A percentile compares a stretch with the other conserved stretches of the same genome.
Evolutionary conservation across 1,284 basidiomycete species (phyloP).

Genomic region (Tylopilus orsonianus): DNA sequence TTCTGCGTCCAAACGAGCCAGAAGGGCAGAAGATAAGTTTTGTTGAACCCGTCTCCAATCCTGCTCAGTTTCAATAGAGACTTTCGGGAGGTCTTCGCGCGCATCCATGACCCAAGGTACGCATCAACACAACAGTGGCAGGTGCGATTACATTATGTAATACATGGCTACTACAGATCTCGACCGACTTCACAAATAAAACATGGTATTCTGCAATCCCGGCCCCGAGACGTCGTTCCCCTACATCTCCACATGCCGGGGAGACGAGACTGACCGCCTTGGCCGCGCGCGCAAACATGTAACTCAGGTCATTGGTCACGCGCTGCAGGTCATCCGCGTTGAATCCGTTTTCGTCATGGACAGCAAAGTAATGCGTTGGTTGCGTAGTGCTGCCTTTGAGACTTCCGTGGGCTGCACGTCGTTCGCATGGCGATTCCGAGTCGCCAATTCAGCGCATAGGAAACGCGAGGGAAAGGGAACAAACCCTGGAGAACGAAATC

Average conservation of each 20-base stretch:
- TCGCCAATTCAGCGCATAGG: not conserved
- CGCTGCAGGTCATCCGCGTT: constrained; percentile 64
- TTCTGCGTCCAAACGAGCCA: constrained; percentile 44
- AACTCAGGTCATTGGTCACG: constrained; percentile 60
- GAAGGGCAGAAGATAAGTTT: constrained; percentile 47
- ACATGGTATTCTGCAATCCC: constrained; percentile 65
- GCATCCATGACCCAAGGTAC: constrained; percentile 31
- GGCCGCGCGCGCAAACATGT: constrained; percentile 77
- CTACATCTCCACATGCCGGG: constrained; percentile 63
- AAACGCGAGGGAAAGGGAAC: constrained; percentile 1
- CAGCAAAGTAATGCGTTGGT: constrained; percentile 76
- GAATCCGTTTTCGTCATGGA: constrained; percentile 72
- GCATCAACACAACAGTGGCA: too few species aligned
- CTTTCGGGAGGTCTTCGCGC: constrained; percentile 60
- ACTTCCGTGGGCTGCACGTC: constrained; percentile 46
- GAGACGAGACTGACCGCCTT: constrained; percentile 79
- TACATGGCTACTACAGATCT: not conserved
- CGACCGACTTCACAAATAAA: constrained; percentile 51
- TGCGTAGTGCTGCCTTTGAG: constrained; percentile 65
- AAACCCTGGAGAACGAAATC: constrained; percentile 73
- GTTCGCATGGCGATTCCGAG: not conserved
- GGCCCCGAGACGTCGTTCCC: constrained; percentile 50
- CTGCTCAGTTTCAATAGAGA: constrained; percentile 60
- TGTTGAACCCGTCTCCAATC: constrained; percentile 61
- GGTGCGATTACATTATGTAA: too few species aligned